These are phyloP conservation scores for Sporothrix pallida DNA, from an alignment of 2,329 filamentous ascomycete genomes.

Conservation along the genomic window DNA sequence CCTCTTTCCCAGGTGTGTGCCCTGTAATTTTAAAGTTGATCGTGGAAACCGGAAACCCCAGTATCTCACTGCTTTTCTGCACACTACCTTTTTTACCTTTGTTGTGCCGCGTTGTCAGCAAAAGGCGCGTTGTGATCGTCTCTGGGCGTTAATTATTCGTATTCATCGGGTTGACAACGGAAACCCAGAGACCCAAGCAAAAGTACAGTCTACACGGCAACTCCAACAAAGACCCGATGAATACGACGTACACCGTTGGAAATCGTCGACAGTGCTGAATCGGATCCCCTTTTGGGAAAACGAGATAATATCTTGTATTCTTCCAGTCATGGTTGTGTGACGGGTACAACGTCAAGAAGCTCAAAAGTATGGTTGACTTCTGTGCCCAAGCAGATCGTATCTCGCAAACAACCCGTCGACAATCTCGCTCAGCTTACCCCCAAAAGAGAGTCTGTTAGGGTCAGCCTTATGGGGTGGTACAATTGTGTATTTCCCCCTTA, in stretches of 20 bases:
- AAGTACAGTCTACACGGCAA: too few species aligned
- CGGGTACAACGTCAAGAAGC: background rate
- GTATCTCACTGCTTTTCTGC: too few species aligned
- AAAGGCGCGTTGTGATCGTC: background rate
- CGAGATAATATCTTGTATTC: background rate
- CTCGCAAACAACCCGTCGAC: background rate
- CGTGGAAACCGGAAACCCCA: background rate
- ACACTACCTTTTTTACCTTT: background rate
- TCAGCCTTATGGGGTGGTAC: background rate
- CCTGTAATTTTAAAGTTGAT: background rate
- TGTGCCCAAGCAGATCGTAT: background rate
- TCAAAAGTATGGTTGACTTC: background rate
- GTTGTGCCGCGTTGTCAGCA: background rate
- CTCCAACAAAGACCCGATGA: too few species aligned
- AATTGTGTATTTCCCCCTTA: background rate
- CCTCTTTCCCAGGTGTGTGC: background rate
- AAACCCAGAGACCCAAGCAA: too few species aligned
- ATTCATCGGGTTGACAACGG: background rate
- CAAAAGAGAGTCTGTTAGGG: background rate
- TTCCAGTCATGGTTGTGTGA: background rate
- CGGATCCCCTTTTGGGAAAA: background rate
- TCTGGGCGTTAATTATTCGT: background rate
- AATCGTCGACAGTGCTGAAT: background rate
- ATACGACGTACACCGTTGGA: too few species aligned
- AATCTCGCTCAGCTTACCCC: constrained; percentile 4